phyloP scores from a whole-genome alignment of 1,284 basidiomycete genomes.

The Naganishia sp. region DNA sequence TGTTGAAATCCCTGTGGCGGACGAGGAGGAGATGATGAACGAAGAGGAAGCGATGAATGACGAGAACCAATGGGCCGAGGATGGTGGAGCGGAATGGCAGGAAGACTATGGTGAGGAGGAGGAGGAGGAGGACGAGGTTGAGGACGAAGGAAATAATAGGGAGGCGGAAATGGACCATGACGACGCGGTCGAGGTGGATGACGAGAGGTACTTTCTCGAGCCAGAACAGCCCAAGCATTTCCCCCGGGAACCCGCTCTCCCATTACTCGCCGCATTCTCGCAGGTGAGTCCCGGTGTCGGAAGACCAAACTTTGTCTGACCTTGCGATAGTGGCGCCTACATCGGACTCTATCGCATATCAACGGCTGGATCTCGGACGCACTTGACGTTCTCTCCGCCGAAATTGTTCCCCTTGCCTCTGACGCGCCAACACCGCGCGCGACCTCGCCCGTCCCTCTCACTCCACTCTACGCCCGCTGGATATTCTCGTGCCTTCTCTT shows the following conservation, averaged over 20 bases:
- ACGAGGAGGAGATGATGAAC: slow-evolving; percentile 36
- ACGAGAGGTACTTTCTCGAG: slow-evolving; percentile 20
- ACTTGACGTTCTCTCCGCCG: slow-evolving; percentile 11
- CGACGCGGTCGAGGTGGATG: not conserved
- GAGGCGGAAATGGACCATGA: slow-evolving; percentile 14
- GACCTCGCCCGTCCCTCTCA: slow-evolving; percentile 12
- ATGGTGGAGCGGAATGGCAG: not conserved
- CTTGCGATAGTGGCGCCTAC: slow-evolving; percentile 12
- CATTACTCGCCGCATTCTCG: slow-evolving; percentile 21
- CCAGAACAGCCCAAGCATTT: slow-evolving; percentile 28
- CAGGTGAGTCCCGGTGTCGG: slow-evolving; percentile 8
- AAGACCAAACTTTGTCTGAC: not conserved
- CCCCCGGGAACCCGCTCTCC: slow-evolving; percentile 9
- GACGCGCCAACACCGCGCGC: not conserved
- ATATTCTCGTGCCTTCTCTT: slow-evolving; percentile 31
- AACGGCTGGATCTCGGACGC: slow-evolving; percentile 22
- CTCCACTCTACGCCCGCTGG: slow-evolving; percentile 31
- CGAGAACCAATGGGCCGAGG: slow-evolving; percentile 4
- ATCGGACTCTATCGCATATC: slow-evolving; percentile 12
- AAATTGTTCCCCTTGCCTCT: not conserved
- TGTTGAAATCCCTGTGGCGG: slow-evolving; percentile 14
- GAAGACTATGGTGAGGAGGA: not conserved
- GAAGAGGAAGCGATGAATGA: slow-evolving; percentile 28
- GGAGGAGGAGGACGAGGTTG: not conserved
- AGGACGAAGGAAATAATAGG: slow-evolving; percentile 4